Percentiles rank a stretch among this genome's conserved stretches.
Conservation (phyloP, 257 asterid species). For the Thymus mandschuricus region DNA sequence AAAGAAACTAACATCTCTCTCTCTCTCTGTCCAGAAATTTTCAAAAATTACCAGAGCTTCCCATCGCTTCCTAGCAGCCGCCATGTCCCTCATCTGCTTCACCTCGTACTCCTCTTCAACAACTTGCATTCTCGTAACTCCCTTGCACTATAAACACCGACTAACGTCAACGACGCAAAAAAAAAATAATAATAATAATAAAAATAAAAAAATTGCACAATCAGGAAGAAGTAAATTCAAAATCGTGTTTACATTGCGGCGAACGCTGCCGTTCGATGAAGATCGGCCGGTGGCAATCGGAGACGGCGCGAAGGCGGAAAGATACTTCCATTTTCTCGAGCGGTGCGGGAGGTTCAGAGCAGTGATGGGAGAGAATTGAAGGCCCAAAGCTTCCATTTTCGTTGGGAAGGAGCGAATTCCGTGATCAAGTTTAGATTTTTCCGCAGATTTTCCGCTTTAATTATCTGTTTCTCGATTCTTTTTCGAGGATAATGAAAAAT, state of each 20-base stretch:
- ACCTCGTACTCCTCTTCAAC: slow-evolving; percentile 87
- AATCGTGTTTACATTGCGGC: slow-evolving; percentile 38
- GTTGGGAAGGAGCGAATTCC: slow-evolving; percentile 19
- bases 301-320: slow-evolving; percentile 37
- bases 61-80: slow-evolving; percentile 99
- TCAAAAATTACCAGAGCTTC: slow-evolving; percentile 70
- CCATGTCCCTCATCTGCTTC: slow-evolving; percentile 94
- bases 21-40: neutral
- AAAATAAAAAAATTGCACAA: neutral
- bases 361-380: slow-evolving; percentile 47
- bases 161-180: neutral
- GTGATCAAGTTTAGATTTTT: neutral
- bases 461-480: too few species aligned
- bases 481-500: too few species aligned
- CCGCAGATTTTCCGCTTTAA: too few species aligned
- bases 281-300: slow-evolving; percentile 39
- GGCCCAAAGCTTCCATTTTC: slow-evolving; percentile 57
- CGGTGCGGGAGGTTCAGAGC: slow-evolving; percentile 41
- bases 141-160: slow-evolving; percentile 44
- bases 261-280: slow-evolving; percentile 35
- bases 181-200: slow-evolving; percentile 8
- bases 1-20: too few species aligned
- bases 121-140: slow-evolving; percentile 67
- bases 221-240: neutral
- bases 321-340: slow-evolving; percentile 36